Evolutionary conservation across 164 flowering plant genomes (phyloP).

Genomic region (Houttuynia cordata): DNA sequence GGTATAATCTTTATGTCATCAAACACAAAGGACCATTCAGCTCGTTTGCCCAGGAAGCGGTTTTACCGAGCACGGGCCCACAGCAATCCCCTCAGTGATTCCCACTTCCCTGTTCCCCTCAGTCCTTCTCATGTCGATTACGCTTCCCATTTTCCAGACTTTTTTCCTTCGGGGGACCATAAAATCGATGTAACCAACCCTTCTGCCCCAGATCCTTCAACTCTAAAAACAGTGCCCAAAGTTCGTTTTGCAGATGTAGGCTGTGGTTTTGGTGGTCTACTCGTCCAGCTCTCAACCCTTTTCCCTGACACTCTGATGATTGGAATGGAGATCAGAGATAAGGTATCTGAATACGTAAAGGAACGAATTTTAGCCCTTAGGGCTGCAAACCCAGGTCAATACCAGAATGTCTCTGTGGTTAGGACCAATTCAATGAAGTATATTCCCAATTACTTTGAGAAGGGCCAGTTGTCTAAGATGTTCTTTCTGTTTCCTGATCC

Average conservation of each 20-base stretch:
- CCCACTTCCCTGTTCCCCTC: conserved; percentile 83
- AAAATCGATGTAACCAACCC: not conserved
- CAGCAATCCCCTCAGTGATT: conserved; percentile 90
- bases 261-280: conserved; percentile 92
- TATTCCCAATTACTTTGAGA: conserved; percentile 79
- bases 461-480: conserved; percentile 80
- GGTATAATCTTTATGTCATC: conserved; percentile 16
- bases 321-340: conserved; percentile 95
- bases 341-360: conserved; percentile 86
- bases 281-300: conserved; percentile 62
- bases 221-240: conserved; percentile 8
- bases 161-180: conserved; percentile 22
- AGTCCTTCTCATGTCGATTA: conserved; percentile 57
- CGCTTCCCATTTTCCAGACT: conserved; percentile 55
- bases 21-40: conserved; percentile 23
- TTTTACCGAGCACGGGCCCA: conserved; percentile 93
- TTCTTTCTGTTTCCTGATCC: conserved; percentile 94
- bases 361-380: conserved; percentile 70
- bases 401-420: conserved; percentile 74
- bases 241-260: conserved; percentile 85
- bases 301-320: conserved; percentile 83
- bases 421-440: conserved; percentile 94
- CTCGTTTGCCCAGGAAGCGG: conserved; percentile 79
- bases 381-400: conserved; percentile 52
- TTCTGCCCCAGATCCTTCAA: not conserved